Evolutionary conservation across 2,329 filamentous ascomycete genomes (phyloP).

Genomic region (Aspergillus sp.): DNA sequence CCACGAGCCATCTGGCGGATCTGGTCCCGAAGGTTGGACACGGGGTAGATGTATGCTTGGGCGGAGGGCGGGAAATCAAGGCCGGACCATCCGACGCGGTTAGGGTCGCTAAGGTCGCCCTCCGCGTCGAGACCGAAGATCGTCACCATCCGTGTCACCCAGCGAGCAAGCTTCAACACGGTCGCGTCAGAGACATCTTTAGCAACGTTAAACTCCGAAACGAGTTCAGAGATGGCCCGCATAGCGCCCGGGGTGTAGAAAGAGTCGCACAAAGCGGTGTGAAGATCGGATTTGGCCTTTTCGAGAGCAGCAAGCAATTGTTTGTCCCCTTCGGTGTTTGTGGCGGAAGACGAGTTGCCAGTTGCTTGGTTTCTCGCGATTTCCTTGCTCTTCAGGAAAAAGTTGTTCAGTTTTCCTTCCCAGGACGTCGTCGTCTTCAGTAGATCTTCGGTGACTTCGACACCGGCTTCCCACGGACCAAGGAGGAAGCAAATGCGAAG

Average conservation of each 20-base stretch:
- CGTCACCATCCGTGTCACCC: constrained; percentile 78
- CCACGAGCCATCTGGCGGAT: constrained; percentile 56
- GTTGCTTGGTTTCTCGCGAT: background rate
- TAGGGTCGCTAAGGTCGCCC: constrained; percentile 31
- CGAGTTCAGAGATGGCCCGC: constrained; percentile 71
- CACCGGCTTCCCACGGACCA: constrained; percentile 75
- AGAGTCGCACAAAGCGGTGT: constrained; percentile 71
- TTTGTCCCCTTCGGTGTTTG: constrained; percentile 40
- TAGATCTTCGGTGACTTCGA: constrained; percentile 86
- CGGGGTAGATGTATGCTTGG: constrained; percentile 47
- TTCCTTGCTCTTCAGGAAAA: constrained; percentile 58
- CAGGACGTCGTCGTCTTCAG: constrained; percentile 70
- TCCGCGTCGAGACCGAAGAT: constrained; percentile 69
- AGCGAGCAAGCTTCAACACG: constrained; percentile 56
- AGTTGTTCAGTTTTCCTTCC: constrained; percentile 75
- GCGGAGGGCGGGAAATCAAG: constrained; percentile 53
- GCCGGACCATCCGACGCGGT: constrained; percentile 60
- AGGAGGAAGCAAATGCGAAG: constrained; percentile 42
- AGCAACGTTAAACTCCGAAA: constrained; percentile 70
- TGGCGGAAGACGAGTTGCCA: constrained; percentile 41
- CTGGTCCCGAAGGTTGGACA: constrained; percentile 56
- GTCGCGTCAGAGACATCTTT: constrained; percentile 43
- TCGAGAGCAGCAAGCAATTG: constrained; percentile 51
- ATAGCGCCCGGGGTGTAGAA: constrained; percentile 83
- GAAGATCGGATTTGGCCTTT: constrained; percentile 55